Evolutionary conservation across 345 rosid species (phyloP), one percentile per base, ranked within the genome.

Genomic region (Erodium maritimum): DNA sequence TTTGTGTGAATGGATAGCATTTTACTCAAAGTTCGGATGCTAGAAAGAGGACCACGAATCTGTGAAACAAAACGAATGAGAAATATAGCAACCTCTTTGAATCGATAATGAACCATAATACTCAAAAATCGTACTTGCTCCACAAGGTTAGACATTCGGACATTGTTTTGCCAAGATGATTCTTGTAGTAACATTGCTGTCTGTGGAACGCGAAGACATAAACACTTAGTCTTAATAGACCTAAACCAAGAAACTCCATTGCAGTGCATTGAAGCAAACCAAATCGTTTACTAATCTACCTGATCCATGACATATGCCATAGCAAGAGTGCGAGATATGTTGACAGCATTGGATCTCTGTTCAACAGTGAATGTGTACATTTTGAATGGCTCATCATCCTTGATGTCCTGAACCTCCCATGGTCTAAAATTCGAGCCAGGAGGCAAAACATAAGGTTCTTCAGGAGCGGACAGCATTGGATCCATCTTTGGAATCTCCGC

Each of bases 271-370:
- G 3, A 29, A 29, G 56, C 6, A 54, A n/a, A n/a, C 7, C 33
- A 25, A 25, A 25, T 25, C 33, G 3, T 25, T 7, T 25, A 25
- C 33, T 14, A 50, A 63, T 55, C 56, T 59, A 88, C 96, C 97
- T 91, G 96, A 73, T 91, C 98, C 96, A 91, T 84, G 25, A 91
- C 95, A 73, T 91, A 86, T 0, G 96, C 96, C 93, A 88, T 83
- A 54, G 95, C 98, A 13, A 86, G 73, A 64, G 95, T 73, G 22
- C 71, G 78, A 19, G 88, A 75, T 21, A 88, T 91, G 60, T 84
- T 78, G 54, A 84, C 75, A 12, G 95, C 95, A 74, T 81, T 84
- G 13, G 73, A 71, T 73, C 80, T 84, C 76, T 84, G 86, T 59
- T 84, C 95, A 67, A 75, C 61, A 53, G 75, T 76, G 52, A 89